Percentiles rank a stretch among this genome's conserved stretches.
Evolutionary conservation across 768 basidiomycete species (phyloP).

Genomic region (Kwoniella sp.): DNA sequence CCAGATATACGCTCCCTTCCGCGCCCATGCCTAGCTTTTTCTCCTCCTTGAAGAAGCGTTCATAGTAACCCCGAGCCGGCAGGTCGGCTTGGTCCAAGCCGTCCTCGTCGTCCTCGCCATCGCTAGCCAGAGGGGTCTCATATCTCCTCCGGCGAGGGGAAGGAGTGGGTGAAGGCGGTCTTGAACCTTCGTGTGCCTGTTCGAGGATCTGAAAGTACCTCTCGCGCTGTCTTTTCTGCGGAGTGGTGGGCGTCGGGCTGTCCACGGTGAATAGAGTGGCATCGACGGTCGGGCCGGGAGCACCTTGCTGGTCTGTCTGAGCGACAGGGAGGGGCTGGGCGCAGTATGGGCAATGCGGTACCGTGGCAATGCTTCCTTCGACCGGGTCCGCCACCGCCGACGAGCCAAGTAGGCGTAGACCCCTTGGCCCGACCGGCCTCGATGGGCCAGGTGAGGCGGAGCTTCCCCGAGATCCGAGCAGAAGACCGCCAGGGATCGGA

Average conservation of each 20-base stretch:
- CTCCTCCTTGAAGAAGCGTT: constrained; percentile 87
- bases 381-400: too few relatives aligned
- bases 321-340: constrained; percentile 28
- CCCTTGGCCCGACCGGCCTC: too few relatives aligned
- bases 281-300: too few relatives aligned
- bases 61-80: constrained; percentile 83
- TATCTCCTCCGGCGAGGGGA: constrained; percentile 1
- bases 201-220: constrained; percentile 43
- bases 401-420: background rate
- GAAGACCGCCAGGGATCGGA: too few relatives aligned
- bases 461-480: too few relatives aligned
- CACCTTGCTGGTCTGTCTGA: background rate
- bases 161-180: constrained; percentile 30
- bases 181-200: constrained; percentile 40
- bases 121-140: constrained; percentile 2
- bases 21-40: constrained; percentile 89
- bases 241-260: too few relatives aligned
- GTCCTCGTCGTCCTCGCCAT: constrained; percentile 15
- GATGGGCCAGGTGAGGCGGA: too few relatives aligned
- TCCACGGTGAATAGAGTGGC: too few relatives aligned
- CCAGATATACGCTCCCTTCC: constrained; percentile 73
- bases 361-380: constrained; percentile 8
- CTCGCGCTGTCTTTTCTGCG: too few relatives aligned
- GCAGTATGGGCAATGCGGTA: constrained; percentile 39
- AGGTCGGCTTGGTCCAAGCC: constrained; percentile 16